Percentiles rank a stretch among this genome's conserved stretches.
phyloP scores from a whole-genome alignment of 768 basidiomycete genomes.

The Podaxis pistillaris region DNA sequence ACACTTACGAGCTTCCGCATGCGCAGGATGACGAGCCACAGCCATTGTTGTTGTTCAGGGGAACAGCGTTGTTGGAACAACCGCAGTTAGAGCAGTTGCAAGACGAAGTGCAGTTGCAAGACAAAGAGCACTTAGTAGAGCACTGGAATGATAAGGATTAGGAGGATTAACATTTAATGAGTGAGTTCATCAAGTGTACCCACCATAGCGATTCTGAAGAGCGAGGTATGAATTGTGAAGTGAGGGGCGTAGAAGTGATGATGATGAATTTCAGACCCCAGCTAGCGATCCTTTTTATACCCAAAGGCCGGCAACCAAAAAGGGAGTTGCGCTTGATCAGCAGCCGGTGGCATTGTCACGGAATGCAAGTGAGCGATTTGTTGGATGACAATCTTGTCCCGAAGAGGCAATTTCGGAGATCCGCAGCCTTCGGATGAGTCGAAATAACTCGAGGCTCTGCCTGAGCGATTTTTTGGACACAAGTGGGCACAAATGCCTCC shows the following conservation, averaged over 20 bases:
- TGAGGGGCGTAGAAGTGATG: neutral
- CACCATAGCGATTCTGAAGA: neutral
- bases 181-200: neutral
- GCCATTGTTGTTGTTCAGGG: neutral
- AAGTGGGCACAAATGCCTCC: neutral
- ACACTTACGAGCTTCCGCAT: conserved; percentile 1
- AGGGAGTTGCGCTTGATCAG: neutral
- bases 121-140: neutral
- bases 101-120: neutral
- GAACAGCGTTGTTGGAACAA: neutral
- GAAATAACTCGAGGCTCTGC: neutral
- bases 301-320: neutral
- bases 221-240: neutral
- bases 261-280: neutral
- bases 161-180: neutral
- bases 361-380: neutral
- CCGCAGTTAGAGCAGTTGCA: neutral
- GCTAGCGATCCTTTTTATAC: neutral
- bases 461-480: neutral
- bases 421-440: neutral
- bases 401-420: neutral
- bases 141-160: neutral
- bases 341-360: neutral
- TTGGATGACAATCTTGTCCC: neutral
- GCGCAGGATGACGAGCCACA: neutral